Base-by-base conservation (phyloP, 441 rosid genomes). In the Viola pubescens region DNA sequence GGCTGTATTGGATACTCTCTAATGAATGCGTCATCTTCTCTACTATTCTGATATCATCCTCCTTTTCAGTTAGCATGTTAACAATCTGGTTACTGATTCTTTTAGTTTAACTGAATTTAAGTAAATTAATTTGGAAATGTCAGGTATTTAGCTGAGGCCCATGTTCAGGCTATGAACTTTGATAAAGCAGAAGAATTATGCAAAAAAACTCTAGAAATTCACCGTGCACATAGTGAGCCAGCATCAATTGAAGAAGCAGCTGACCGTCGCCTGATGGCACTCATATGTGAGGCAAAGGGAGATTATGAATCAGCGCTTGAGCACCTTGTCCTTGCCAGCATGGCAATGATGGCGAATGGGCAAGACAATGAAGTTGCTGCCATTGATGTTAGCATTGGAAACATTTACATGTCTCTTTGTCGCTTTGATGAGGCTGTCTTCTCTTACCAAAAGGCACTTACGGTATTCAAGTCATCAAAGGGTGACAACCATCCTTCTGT, bases 101-200 rank as follows among this genome's bases (percentile, higher is more conserved):
- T 26, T 9, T 42, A 41, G 44, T 54, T 9, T 12, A 8, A 8
- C 61, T 41, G 9, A 4, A 56, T 52, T 40, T 56, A 40, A 11
- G 65, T 46, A 2, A 26, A 48, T 55, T 19, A 52, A 5, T 39
- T 47, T 45, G 60, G 48, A 71, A 26, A 48, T 64, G 66, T 10
- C 79, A 89, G 98, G 83, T 89, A 89, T 71, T 79, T 94, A 52
- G 92, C 97, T 5, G 98, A 94, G 81, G 96, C 98, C 9, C 88
- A 86, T 67, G 97, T 94, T 69, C 98, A 94, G 59, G 97, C 97
- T 59, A 84, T 94, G 98, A 94, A 89, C 69, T 94, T 94, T 71
- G 92, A 82, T 63, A 86, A 86, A 79, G 98, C 98, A 2, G 97
- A 86, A 77, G 97, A 89, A 53, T 70, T 94, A 62, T 82, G 91